Percentiles rank a stretch among this genome's conserved stretches.
Conservation (phyloP, 1,284 basidiomycete genomes). For the Ganoderma meredithae region DNA sequence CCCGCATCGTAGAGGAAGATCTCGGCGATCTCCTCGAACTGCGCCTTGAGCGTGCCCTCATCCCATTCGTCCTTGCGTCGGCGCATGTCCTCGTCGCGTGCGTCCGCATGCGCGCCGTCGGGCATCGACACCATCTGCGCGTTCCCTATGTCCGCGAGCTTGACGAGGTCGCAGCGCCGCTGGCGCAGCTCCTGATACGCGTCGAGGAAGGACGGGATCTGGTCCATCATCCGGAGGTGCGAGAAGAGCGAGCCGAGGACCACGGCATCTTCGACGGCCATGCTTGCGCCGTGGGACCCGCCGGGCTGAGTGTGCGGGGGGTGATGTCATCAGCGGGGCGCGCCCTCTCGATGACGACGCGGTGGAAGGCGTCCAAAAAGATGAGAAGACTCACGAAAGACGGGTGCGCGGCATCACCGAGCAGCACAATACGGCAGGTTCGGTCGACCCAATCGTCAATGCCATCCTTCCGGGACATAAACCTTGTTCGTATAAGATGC, state of each 20-base stretch:
- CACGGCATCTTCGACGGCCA: slow-evolving; percentile 52
- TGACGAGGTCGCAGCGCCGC: slow-evolving; percentile 46
- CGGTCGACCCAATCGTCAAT: slow-evolving; percentile 65
- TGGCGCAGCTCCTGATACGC: slow-evolving; percentile 55
- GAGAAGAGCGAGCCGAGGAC: slow-evolving; percentile 57
- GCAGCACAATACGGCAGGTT: slow-evolving; percentile 49
- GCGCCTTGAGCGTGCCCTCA: slow-evolving; percentile 35
- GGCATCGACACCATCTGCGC: slow-evolving; percentile 47
- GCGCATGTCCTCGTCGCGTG: slow-evolving; percentile 48
- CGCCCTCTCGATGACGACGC: not conserved
- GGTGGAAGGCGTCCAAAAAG: not conserved
- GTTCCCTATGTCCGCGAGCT: slow-evolving; percentile 46
- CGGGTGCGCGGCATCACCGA: slow-evolving; percentile 59
- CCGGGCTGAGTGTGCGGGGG: slow-evolving; percentile 38
- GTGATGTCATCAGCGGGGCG: slow-evolving; percentile 2
- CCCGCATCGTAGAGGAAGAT: slow-evolving; percentile 44
- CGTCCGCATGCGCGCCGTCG: slow-evolving; percentile 48
- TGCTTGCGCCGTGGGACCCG: slow-evolving; percentile 49
- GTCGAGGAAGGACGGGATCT: slow-evolving; percentile 51
- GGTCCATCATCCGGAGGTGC: slow-evolving; percentile 46
- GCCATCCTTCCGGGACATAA: slow-evolving; percentile 43
- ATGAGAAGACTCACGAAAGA: slow-evolving; percentile 46
- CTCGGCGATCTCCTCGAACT: slow-evolving; percentile 39
- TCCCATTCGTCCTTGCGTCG: slow-evolving; percentile 35
- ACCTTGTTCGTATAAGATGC: slow-evolving; percentile 40